Base-by-base conservation (phyloP, 768 basidiomycete species). In the Agaricus blazei region DNA sequence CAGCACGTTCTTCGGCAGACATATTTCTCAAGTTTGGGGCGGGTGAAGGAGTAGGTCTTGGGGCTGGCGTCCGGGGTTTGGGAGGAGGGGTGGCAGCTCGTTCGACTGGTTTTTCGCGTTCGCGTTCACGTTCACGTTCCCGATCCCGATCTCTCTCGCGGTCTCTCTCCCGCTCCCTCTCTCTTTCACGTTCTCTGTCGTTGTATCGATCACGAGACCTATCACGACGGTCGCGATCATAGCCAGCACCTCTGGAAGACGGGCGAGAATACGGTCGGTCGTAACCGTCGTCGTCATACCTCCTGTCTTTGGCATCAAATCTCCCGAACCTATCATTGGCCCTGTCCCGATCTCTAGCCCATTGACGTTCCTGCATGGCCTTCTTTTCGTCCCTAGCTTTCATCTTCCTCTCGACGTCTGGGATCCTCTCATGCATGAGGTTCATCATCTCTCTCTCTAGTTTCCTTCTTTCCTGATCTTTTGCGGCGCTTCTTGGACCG, bases 381-480 rank as follows among this genome's bases (percentile, higher is more conserved):
- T 79, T 86, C 60, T 84, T 76, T 58, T 85, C 85, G 47, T 96
- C 90, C 44, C 89, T 70, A 12, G 84, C 84, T 64, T 90, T 83
- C 48, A 97, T 83, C 67, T 83, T 84, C 60, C 85, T 79, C 70
- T 98, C 94, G 6, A 99, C 80, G 53, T 93, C 91, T 0, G 97
- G 97, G 4, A 99, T 76, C 45, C 87, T 81, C 65, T 96, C 93
- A 64, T 98, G 94, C 84, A 90, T 83, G 51, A 99, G 73, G 45
- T 78, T 75, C 54, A 96, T 68, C 19, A 98, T 74, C 62, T 98
- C 93, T 42, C 96, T 79, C 70, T 99, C 97, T 28, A 97, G 75
- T 60, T 84, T 80, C 23, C 96, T 73, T 52, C 87, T 76, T 65
- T 98, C 94, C 60, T 93, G 88, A 53, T 97, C 93, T 70, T 88